A percentile compares a stretch with the other conserved stretches of the same genome.
These are phyloP conservation scores for Antarctomyces pellizariae DNA, from an alignment of 495 filamentous ascomycete genomes.

Conservation along the genomic window DNA sequence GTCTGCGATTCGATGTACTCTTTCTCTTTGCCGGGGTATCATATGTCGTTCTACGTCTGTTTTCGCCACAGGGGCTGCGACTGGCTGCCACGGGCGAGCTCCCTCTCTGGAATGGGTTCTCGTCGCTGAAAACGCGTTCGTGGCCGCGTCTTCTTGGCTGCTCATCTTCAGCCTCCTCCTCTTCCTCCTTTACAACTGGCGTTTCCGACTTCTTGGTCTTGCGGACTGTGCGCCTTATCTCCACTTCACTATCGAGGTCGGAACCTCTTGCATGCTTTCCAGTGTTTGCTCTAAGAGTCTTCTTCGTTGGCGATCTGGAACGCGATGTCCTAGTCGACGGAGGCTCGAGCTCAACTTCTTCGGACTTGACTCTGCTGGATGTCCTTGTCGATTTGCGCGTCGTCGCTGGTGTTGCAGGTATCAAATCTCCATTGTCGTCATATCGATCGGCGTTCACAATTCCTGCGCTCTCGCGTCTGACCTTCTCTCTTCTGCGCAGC, in stretches of 20 bases:
- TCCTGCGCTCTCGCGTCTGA: constrained; percentile 58
- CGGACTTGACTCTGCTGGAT: constrained; percentile 20
- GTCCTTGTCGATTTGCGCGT: constrained; percentile 24
- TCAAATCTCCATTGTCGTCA: constrained; percentile 20
- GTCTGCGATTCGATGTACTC: constrained; percentile 3
- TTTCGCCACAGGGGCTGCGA: constrained; percentile 3
- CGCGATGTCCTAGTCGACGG: constrained; percentile 12
- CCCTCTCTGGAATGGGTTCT: constrained; percentile 92
- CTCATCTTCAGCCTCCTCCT: constrained; percentile 19
- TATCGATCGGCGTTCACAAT: constrained; percentile 56
- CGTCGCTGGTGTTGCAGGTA: constrained; percentile 19
- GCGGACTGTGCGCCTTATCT: constrained; percentile 13
- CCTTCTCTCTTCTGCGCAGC: constrained; percentile 44
- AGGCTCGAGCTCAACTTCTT: constrained; percentile 20
- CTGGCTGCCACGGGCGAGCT: constrained; percentile 14
- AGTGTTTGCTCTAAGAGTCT: constrained; percentile 23
- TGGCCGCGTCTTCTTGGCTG: constrained; percentile 13
- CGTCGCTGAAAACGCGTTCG: constrained; percentile 49
- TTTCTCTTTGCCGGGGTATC: constrained; percentile 3
- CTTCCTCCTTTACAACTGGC: constrained; percentile 23
- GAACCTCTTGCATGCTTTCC: constrained; percentile 18
- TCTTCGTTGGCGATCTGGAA: constrained; percentile 24
- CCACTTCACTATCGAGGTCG: constrained; percentile 26
- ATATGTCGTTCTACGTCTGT: constrained; percentile 6
- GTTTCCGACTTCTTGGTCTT: constrained; percentile 13